Evolutionary conservation across 2,329 filamentous ascomycete species (phyloP).

Genomic region (Hymenoscyphus fructigenus): DNA sequence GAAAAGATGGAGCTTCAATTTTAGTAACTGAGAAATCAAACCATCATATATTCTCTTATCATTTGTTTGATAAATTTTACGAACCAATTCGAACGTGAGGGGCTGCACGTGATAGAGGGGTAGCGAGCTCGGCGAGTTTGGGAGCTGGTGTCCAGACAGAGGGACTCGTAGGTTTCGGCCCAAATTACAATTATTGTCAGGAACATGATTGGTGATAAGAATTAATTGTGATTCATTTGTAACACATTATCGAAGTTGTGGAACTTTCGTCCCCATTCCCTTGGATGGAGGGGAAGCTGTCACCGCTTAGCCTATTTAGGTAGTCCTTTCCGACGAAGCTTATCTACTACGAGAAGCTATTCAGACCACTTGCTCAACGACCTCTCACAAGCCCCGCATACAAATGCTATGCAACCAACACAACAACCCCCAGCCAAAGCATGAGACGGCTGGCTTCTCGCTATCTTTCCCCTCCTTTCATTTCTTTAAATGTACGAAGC

Average conservation of each 20-base stretch:
- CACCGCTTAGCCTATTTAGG: conserved; percentile 13
- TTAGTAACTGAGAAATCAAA: too few relatives aligned
- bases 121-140: background rate
- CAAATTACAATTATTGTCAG: too few relatives aligned
- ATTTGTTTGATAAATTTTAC: too few relatives aligned
- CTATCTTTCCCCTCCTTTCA: conserved; percentile 3
- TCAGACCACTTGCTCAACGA: conserved; percentile 10
- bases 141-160: background rate
- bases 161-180: background rate
- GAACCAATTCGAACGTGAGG: too few relatives aligned
- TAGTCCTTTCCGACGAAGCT: conserved; percentile 13
- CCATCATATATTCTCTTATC: too few relatives aligned
- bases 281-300: background rate
- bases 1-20: too few relatives aligned
- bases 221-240: background rate
- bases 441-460: background rate
- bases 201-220: background rate
- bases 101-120: background rate
- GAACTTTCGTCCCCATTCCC: background rate
- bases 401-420: background rate
- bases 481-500: conserved; percentile 19
- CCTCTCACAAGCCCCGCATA: conserved; percentile 15
- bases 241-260: background rate
- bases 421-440: conserved; percentile 2
- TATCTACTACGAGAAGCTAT: conserved; percentile 21